Evolutionary conservation across 2,329 filamentous ascomycete genomes (phyloP).

Genomic region (Verticillium isaacii): DNA sequence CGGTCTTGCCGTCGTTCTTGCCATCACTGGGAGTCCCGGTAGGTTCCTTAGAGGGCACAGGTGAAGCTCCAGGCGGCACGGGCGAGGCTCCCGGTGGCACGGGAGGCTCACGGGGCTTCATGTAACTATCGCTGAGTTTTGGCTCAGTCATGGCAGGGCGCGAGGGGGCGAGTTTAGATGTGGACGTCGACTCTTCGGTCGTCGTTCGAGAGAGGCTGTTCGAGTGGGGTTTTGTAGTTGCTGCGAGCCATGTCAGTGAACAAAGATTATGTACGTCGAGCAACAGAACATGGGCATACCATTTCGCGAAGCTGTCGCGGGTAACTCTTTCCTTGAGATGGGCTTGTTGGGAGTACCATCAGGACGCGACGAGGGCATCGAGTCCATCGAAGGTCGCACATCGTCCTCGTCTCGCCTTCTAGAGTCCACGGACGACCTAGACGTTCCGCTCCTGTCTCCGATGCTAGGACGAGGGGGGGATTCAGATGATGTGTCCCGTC

Average conservation of each 20-base stretch:
- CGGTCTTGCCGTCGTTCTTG: not conserved
- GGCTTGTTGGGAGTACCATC: conserved; percentile 38
- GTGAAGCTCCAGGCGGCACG: conserved; percentile 35
- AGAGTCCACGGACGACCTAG: conserved; percentile 56
- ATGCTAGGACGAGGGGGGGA: conserved; percentile 26
- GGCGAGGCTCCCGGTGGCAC: conserved; percentile 39
- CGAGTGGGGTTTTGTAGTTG: conserved; percentile 12
- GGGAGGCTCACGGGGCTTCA: conserved; percentile 53
- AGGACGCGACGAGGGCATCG: conserved; percentile 32
- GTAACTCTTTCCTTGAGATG: conserved; percentile 63
- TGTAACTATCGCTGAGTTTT: conserved; percentile 48
- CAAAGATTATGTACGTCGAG: not conserved
- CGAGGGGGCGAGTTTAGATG: conserved; percentile 11
- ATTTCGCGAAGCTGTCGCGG: conserved; percentile 32
- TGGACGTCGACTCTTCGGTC: conserved; percentile 16
- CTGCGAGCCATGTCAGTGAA: not conserved
- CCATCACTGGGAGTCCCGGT: conserved; percentile 30
- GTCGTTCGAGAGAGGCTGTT: conserved; percentile 13
- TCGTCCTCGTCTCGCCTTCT: conserved; percentile 52
- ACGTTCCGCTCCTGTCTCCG: conserved; percentile 31
- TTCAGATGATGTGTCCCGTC: conserved; percentile 32
- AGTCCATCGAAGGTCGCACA: conserved; percentile 36
- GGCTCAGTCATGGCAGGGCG: conserved; percentile 30
- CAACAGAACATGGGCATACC: conserved; percentile 29
- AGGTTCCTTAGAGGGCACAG: conserved; percentile 30